Evolutionary conservation across 371 early-diverging fungal genomes (phyloP), one percentile per base, ranked within the genome.

Genomic region (Apophysomyces ossiformis): DNA sequence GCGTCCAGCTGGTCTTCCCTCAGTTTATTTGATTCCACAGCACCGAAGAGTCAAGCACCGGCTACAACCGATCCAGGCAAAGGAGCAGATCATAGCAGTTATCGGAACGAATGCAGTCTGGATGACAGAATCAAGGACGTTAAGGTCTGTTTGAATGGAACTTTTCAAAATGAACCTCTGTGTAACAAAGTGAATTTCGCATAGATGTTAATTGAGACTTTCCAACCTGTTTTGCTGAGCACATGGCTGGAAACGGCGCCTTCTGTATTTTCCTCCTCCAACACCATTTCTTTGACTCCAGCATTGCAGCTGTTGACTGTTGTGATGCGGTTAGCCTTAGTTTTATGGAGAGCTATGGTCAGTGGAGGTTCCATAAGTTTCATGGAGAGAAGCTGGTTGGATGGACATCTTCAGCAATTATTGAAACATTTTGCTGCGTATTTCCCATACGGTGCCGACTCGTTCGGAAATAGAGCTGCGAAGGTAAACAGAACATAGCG

Each of bases 201-300:
- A 1, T 65, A 79, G 75, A 61, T 72, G 15, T 71, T 87, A 45
- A 83, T 87, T 21, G 72, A 84, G 11, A 81, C 83, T 2, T 79
- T 88, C 16, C 84, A 88, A 67, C 90, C 91, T 18, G 74, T 89
- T 47, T 71, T 93, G 39, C 82, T 90, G 13, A 87, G 89, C 4
- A 74, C 86, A 0, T 93, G 93, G 92, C 69, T 92, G 13, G 93
- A 93, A 65, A 78, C 90, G 32, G 89, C 90, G 0, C 88, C 92
- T 15, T 69, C 79, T 4, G 84, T 91, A 0, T 92, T 92, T 67
- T 69, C 80, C 7, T 61, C 84, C 12, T 66, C 70, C 21, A 64
- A 65, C 11, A 64, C 75, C 0, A 79, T 83, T 18, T 65, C 67
- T 6, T 65, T 77, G 32, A 76, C 82, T 32, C 82, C 86, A 36